phyloP scores from a whole-genome alignment of 2,329 filamentous ascomycete genomes.

The Atkinsonella hypoxylon region DNA sequence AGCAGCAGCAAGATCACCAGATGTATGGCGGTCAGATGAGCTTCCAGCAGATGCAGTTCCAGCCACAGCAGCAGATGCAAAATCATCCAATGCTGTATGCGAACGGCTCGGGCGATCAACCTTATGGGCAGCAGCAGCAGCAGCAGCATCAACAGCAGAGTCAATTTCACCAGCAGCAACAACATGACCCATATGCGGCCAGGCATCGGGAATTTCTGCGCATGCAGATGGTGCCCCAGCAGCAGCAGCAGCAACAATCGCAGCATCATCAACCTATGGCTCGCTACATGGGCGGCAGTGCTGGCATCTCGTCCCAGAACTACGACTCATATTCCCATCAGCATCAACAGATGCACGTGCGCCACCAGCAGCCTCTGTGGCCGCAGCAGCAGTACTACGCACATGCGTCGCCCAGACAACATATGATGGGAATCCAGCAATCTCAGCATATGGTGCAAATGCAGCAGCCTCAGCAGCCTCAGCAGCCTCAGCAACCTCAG shows the following conservation, averaged over 20 bases:
- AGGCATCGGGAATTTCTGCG: conserved; percentile 15
- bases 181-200: conserved; percentile 12
- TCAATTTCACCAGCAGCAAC: conserved; percentile 10
- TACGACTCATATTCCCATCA: conserved; percentile 13
- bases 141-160: conserved; percentile 11
- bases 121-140: conserved; percentile 13
- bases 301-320: not conserved
- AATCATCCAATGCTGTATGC: conserved; percentile 10
- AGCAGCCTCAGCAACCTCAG: conserved; percentile 8
- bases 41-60: conserved; percentile 14
- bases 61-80: conserved; percentile 13
- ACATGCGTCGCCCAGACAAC: conserved; percentile 5
- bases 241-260: conserved; percentile 14
- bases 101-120: conserved; percentile 9
- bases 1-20: conserved; percentile 9
- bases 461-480: conserved; percentile 6
- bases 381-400: conserved; percentile 6
- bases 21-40: conserved; percentile 14
- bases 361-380: conserved; percentile 12
- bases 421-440: conserved; percentile 3
- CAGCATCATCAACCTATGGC: conserved; percentile 4
- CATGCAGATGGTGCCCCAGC: conserved; percentile 11
- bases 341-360: conserved; percentile 11
- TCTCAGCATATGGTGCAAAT: conserved; percentile 1
- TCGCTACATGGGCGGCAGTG: conserved; percentile 2